Percentiles rank a stretch among this genome's conserved stretches.
These are phyloP conservation scores for Phytopythium cucurbitacearum DNA, from an alignment of 352 stramenopile genomes.

Conservation along the genomic window DNA sequence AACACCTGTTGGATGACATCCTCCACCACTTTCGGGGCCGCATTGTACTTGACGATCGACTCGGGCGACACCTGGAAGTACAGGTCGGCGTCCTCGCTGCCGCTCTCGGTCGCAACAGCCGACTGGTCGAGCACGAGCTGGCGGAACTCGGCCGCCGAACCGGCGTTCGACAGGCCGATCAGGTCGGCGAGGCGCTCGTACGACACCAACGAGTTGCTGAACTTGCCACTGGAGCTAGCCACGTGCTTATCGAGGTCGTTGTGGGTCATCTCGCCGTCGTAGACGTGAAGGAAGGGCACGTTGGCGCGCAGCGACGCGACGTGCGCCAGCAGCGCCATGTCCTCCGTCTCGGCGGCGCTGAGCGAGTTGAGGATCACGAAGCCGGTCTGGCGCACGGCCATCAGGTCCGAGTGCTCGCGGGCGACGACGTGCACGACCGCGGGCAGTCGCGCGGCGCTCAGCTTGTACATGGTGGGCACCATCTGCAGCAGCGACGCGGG, in stretches of 20 bases:
- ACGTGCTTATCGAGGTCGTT: conserved; percentile 70
- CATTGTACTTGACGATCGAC: conserved; percentile 80
- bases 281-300: conserved; percentile 92
- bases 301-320: conserved; percentile 87
- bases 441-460: conserved; percentile 80
- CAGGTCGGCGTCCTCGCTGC: conserved; percentile 73
- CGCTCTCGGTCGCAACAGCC: conserved; percentile 35
- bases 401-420: conserved; percentile 90
- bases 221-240: conserved; percentile 42
- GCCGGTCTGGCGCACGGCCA: conserved; percentile 88
- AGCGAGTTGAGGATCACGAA: conserved; percentile 89
- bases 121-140: conserved; percentile 60
- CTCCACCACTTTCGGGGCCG: conserved; percentile 58
- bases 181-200: conserved; percentile 69
- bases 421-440: conserved; percentile 90
- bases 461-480: conserved; percentile 94
- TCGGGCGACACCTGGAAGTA: conserved; percentile 91
- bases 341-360: conserved; percentile 82
- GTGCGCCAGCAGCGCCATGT: conserved; percentile 90
- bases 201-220: conserved; percentile 54
- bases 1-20: conserved; percentile 81
- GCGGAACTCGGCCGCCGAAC: conserved; percentile 47
- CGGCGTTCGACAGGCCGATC: conserved; percentile 45
- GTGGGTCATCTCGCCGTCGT: conserved; percentile 89
- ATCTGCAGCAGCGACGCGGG: conserved; percentile 85